A percentile compares a stretch with the other conserved stretches of the same genome.
Conservation (phyloP, 2,329 filamentous ascomycete genomes). For the Fusarium sp. region DNA sequence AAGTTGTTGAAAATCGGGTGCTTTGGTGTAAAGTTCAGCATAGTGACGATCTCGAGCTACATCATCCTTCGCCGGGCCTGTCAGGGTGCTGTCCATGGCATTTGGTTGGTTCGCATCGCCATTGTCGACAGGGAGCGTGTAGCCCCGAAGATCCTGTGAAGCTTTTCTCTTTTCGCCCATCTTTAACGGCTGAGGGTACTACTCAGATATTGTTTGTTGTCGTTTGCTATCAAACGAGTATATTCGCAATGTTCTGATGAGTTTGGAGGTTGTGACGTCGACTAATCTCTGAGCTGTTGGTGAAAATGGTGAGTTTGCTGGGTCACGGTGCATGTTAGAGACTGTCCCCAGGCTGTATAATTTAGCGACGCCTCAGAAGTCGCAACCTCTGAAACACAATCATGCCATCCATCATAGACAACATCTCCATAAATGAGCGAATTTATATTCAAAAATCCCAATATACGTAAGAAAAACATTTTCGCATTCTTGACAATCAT, state of each 20-base stretch:
- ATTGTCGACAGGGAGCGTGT: background rate
- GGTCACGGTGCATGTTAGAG: conserved; percentile 4
- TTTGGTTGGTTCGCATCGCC: background rate
- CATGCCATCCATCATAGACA: background rate
- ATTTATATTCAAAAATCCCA: background rate
- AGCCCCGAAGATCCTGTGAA: conserved; percentile 19
- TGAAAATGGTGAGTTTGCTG: conserved; percentile 6
- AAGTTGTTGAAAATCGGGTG: conserved; percentile 60
- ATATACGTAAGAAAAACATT: conserved; percentile 2
- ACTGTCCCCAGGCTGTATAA: conserved; percentile 2
- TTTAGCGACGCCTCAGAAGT: conserved; percentile 10
- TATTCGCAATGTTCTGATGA: background rate
- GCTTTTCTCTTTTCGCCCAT: conserved; percentile 45
- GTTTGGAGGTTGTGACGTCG: conserved; percentile 5
- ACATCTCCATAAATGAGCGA: background rate
- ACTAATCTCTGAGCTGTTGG: background rate
- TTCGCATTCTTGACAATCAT: conserved; percentile 7
- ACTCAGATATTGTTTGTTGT: background rate
- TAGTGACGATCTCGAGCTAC: conserved; percentile 50
- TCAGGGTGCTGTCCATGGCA: background rate
- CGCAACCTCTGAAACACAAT: background rate
- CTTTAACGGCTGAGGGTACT: background rate
- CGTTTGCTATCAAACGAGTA: background rate
- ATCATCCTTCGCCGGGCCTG: conserved; percentile 12
- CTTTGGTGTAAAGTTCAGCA: conserved; percentile 55